A percentile compares a stretch with the other conserved stretches of the same genome.
Conservation (phyloP, 257 asterid genomes). For the Cruciata laevipes region DNA sequence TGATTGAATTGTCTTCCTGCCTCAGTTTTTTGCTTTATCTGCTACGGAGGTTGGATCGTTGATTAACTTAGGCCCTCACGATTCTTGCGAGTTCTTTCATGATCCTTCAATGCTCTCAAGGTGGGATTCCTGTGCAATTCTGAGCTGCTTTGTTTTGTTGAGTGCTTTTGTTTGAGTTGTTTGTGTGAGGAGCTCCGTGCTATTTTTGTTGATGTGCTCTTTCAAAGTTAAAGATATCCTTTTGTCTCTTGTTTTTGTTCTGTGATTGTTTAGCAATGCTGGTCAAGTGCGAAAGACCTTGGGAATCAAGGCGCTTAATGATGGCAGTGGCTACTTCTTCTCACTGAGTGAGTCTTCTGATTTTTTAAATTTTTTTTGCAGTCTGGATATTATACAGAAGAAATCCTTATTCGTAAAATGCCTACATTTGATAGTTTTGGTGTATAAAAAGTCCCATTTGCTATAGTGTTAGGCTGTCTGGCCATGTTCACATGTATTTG, state of each 20-base stretch:
- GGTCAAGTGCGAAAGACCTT: constrained; percentile 89
- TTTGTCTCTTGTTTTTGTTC: neutral
- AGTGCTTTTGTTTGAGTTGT: neutral
- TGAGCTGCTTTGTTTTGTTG: neutral
- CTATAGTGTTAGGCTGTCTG: neutral
- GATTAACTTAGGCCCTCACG: constrained; percentile 63
- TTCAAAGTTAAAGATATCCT: neutral
- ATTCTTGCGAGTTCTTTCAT: constrained; percentile 85
- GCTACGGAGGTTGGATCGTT: constrained; percentile 89
- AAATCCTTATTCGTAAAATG: neutral
- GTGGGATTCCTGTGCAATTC: constrained; percentile 28
- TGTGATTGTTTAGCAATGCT: constrained; percentile 50
- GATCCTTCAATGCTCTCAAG: constrained; percentile 87
- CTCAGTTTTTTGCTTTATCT: constrained; percentile 73
- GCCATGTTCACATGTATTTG: neutral
- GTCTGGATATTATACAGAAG: neutral
- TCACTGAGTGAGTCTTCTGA: constrained; percentile 52
- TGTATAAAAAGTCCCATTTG: neutral
- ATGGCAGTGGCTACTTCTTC: constrained; percentile 73
- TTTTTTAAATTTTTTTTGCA: neutral
- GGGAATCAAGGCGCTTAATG: constrained; percentile 67
- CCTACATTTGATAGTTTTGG: neutral
- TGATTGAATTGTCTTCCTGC: constrained; percentile 17
- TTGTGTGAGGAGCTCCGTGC: neutral
- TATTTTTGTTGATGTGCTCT: neutral